A percentile compares a stretch with the other conserved stretches of the same genome.
These are phyloP conservation scores for Penicillium argentinense DNA, from an alignment of 495 filamentous ascomycete genomes.

Conservation along the genomic window DNA sequence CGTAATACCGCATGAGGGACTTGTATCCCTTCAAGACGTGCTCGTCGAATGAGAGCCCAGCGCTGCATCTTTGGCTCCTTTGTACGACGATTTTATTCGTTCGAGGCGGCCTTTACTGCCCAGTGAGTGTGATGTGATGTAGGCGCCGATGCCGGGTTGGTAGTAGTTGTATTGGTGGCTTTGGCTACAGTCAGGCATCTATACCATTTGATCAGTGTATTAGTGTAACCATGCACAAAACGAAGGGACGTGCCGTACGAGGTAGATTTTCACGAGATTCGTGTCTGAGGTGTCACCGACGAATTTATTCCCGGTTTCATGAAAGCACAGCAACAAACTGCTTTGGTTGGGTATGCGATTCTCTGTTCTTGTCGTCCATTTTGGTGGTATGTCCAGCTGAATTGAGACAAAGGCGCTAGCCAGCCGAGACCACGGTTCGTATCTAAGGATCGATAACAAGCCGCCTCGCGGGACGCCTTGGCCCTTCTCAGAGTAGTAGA, in stretches of 20 bases:
- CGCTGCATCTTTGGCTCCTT: constrained; percentile 79
- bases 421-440: constrained; percentile 8
- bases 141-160: constrained; percentile 77
- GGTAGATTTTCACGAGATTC: constrained; percentile 84
- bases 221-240: neutral
- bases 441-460: constrained; percentile 2
- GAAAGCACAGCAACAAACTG: constrained; percentile 79
- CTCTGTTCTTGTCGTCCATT: neutral
- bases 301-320: constrained; percentile 87
- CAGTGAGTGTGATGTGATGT: constrained; percentile 63
- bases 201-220: neutral
- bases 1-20: constrained; percentile 83
- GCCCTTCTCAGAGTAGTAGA: too few species aligned
- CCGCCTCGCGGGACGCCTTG: neutral
- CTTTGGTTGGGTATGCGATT: constrained; percentile 24
- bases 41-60: constrained; percentile 78
- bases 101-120: constrained; percentile 60
- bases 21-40: constrained; percentile 82
- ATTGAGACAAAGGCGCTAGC: neutral
- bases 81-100: constrained; percentile 68
- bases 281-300: constrained; percentile 74
- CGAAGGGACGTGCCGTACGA: constrained; percentile 22
- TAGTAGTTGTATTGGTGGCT: constrained; percentile 41
- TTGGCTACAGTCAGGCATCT: constrained; percentile 55
- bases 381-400: neutral